Conservation (phyloP, 164 flowering plant species). For the Warburgia ugandensis region DNA sequence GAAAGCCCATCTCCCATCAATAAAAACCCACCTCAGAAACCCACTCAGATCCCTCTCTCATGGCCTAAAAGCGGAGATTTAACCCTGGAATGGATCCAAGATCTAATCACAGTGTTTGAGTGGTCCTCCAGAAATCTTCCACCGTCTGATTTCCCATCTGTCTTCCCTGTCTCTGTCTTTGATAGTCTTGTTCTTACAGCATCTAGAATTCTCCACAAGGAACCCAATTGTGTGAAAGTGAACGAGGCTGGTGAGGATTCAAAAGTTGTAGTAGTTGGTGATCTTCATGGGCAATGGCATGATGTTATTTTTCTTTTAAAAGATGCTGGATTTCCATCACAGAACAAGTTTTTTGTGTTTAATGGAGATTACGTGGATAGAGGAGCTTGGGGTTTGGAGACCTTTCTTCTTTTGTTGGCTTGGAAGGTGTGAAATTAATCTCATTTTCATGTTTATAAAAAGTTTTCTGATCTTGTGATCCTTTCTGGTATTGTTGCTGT, state of each 20-base stretch:
- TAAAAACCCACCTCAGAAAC: slow-evolving; percentile 2
- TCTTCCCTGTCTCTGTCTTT: slow-evolving; percentile 62
- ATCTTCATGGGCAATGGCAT: slow-evolving; percentile 87
- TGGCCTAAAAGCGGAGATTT: slow-evolving; percentile 59
- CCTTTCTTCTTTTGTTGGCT: slow-evolving; percentile 66
- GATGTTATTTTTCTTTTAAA: slow-evolving; percentile 55
- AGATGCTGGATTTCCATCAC: slow-evolving; percentile 67
- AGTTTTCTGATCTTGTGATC: neutral
- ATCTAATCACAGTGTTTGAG: slow-evolving; percentile 50
- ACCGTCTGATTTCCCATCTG: slow-evolving; percentile 56
- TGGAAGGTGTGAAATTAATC: slow-evolving; percentile 59
- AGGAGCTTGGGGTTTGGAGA: slow-evolving; percentile 98
- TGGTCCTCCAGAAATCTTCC: slow-evolving; percentile 61
- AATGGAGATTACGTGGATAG: slow-evolving; percentile 98
- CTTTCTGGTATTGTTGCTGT: neutral
- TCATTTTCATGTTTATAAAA: neutral
- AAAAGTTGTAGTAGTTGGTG: slow-evolving; percentile 81
- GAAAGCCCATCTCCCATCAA: neutral
- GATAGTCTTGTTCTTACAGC: slow-evolving; percentile 59
- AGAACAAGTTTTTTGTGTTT: slow-evolving; percentile 65
- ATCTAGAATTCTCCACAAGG: slow-evolving; percentile 81
- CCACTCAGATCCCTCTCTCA: slow-evolving; percentile 35
- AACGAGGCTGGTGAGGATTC: slow-evolving; percentile 27
- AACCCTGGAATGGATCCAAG: slow-evolving; percentile 51
- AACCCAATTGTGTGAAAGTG: slow-evolving; percentile 68